Evolutionary conservation across 805 yeast species (phyloP).

Genomic region (Hanseniaspora occidentalis): DNA sequence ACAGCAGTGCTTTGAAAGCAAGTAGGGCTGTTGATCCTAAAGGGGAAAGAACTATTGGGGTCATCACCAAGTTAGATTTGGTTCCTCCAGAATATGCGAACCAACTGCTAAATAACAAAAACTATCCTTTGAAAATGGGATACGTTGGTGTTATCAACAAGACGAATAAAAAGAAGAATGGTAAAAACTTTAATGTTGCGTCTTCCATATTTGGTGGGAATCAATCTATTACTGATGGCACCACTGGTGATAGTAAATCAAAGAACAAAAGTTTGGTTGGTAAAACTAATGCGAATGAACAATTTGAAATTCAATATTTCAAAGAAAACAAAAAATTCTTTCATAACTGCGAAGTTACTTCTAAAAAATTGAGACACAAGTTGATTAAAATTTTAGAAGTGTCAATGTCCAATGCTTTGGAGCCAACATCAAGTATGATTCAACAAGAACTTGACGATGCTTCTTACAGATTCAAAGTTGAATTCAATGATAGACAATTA

Average conservation of each 20-base stretch:
- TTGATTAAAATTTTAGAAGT: slow-evolving; percentile 78
- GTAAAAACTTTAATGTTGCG: neutral
- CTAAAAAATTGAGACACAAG: slow-evolving; percentile 61
- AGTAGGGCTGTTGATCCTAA: slow-evolving; percentile 81
- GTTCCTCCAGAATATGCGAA: slow-evolving; percentile 69
- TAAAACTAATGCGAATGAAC: slow-evolving; percentile 32
- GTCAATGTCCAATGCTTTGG: slow-evolving; percentile 80
- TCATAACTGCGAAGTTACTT: slow-evolving; percentile 58
- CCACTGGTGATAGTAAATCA: neutral
- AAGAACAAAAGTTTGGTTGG: neutral
- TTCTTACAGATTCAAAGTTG: slow-evolving; percentile 85
- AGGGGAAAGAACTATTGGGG: slow-evolving; percentile 95
- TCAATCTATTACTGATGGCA: neutral
- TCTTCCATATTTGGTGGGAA: neutral
- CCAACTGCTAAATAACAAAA: slow-evolving; percentile 54
- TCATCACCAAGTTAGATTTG: slow-evolving; percentile 83
- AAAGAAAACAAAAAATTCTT: slow-evolving; percentile 49
- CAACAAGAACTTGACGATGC: slow-evolving; percentile 91
- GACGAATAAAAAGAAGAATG: slow-evolving; percentile 33
- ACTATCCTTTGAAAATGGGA: slow-evolving; percentile 90
- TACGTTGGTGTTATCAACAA: slow-evolving; percentile 96
- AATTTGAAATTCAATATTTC: slow-evolving; percentile 54
- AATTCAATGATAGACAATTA: slow-evolving; percentile 84
- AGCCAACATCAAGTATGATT: slow-evolving; percentile 77
- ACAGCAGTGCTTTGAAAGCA: slow-evolving; percentile 87